Base-by-base conservation (phyloP, 345 rosid species). In the Erodium maritimum region DNA sequence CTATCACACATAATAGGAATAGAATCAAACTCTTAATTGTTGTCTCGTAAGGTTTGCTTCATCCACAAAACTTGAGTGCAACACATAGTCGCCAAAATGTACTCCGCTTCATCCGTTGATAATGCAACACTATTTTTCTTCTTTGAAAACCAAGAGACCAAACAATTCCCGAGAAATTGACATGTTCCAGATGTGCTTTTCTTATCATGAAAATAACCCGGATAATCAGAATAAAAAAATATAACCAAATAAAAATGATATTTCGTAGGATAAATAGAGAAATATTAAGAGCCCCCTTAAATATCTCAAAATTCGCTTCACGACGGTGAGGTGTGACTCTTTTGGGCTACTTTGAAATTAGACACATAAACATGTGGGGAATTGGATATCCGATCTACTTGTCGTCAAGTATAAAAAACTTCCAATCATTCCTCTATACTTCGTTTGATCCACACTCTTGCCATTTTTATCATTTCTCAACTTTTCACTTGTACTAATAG, bases 391-490 rank as follows among this genome's bases (percentile, higher is more conserved):
- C n/a, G n/a, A n/a, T n/a, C n/a, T 8, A 60, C 34, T 7, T 46
- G 19, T 6, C n/a, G 14, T 19, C 63, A 54, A 9, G n/a, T n/a
- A n/a, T n/a, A n/a, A n/a, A n/a, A n/a, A n/a, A n/a, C n/a, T n/a
- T n/a, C n/a, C n/a, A n/a, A 60, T 60, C 63, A 60, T 50, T 21
- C 63, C 11, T 22, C 54, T 60, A 48, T 37, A 60, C 19, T 18
- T 5, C 22, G n/a, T 60, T 59, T 20, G 12, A 37, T 46, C 22
- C 2, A 60, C 53, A 9, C 0, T 13, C 19, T 60, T 5, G 7
- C 63, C 53, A 60, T 60, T 48, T 17, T 46, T 13, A 37, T 60
- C 53, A 14, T 48, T 48, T 12, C 52, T 7, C 7, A 48, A 7
- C 7, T 7, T 48, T 48, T 1, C 7, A 2, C 13, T n/a, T n/a